phyloP scores from a whole-genome alignment of 139 green algal genomes.

The Axilococcus clingmanii region DNA sequence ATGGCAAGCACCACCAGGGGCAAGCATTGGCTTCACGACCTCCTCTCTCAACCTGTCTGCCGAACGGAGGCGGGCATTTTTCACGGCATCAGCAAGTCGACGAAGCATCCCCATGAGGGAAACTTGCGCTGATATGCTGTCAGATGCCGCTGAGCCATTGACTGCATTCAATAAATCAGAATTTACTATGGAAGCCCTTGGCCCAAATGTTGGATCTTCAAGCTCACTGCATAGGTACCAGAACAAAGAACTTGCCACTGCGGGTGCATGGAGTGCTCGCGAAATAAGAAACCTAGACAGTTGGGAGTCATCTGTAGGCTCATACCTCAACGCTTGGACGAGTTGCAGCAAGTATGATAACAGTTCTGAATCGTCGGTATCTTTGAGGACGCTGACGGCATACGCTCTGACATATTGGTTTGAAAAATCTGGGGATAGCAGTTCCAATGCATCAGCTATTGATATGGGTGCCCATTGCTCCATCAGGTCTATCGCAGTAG shows the following conservation, averaged over 20 bases:
- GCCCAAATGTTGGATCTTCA: slow-evolving; percentile 62
- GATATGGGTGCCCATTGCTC: slow-evolving; percentile 68
- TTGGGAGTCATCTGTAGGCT: slow-evolving; percentile 48
- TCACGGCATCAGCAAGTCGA: slow-evolving; percentile 47
- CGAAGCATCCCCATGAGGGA: slow-evolving; percentile 55
- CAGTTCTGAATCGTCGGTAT: slow-evolving; percentile 79
- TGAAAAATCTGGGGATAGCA: slow-evolving; percentile 83
- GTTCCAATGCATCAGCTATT: slow-evolving; percentile 82
- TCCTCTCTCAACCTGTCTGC: slow-evolving; percentile 35
- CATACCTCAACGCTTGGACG: slow-evolving; percentile 88
- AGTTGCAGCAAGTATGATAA: slow-evolving; percentile 88
- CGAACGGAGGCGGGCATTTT: slow-evolving; percentile 23
- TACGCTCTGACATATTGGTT: slow-evolving; percentile 57
- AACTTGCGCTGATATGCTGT: slow-evolving; percentile 57
- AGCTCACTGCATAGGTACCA: slow-evolving; percentile 85
- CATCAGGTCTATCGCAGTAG: slow-evolving; percentile 76
- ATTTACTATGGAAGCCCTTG: slow-evolving; percentile 39
- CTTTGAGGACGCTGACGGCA: slow-evolving; percentile 55
- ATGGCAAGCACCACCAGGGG: slow-evolving; percentile 33
- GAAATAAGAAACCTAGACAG: slow-evolving; percentile 67
- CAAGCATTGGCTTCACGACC: slow-evolving; percentile 22
- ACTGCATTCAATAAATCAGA: slow-evolving; percentile 21
- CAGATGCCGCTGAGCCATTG: neutral
- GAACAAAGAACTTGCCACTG: slow-evolving; percentile 64
- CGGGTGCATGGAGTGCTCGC: slow-evolving; percentile 39